phyloP scores from a whole-genome alignment of 2,329 filamentous ascomycete genomes.

The Calonectria fujianensis region DNA sequence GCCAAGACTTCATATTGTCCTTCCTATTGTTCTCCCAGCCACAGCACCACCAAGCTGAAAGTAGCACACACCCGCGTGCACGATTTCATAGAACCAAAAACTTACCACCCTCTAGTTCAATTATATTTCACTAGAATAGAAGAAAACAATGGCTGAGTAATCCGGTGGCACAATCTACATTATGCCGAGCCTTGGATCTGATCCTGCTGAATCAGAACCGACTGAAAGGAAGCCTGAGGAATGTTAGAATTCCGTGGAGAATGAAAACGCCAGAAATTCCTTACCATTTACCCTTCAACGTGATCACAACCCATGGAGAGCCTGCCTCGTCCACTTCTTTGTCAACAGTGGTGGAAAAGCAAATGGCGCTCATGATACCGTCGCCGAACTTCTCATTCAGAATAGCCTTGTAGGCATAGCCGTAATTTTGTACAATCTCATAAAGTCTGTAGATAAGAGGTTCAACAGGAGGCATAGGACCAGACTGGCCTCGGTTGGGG shows the following conservation, averaged over 20 bases:
- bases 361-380: conserved; percentile 97
- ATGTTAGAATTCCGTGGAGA: conserved; percentile 25
- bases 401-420: conserved; percentile 95
- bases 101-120: background rate
- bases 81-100: background rate
- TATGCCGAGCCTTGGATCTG: background rate
- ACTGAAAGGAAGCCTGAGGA: conserved; percentile 58
- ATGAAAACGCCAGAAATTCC: conserved; percentile 50
- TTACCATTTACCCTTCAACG: conserved; percentile 88
- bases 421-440: conserved; percentile 97
- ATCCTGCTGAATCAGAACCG: conserved; percentile 51
- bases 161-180: background rate
- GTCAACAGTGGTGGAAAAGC: conserved; percentile 92
- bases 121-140: background rate
- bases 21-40: conserved; percentile 52
- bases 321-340: conserved; percentile 93
- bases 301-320: conserved; percentile 89
- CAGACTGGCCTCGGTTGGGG: conserved; percentile 85
- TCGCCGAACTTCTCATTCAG: conserved; percentile 96
- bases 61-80: background rate
- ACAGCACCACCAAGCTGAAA: background rate
- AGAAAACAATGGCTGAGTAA: background rate
- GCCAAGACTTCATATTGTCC: conserved; percentile 57
- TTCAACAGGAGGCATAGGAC: conserved; percentile 61
- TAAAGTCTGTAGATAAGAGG: conserved; percentile 87